phyloP scores from a whole-genome alignment of 1,284 basidiomycete genomes.

The Microbotryum intermedium region DNA sequence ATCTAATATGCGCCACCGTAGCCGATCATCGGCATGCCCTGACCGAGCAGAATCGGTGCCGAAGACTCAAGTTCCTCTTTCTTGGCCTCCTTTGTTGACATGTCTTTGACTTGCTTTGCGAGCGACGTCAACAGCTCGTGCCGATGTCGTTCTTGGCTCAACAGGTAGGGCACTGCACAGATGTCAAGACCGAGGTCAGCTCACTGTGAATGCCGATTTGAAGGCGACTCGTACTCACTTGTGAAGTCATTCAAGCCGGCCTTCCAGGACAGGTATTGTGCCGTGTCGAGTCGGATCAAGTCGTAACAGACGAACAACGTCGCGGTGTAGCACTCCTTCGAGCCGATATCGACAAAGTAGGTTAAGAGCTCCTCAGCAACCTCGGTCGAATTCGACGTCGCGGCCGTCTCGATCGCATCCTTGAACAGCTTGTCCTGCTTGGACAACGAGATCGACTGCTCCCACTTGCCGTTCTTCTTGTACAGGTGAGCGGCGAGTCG shows the following conservation, averaged over 20 bases:
- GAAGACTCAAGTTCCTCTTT: constrained; percentile 59
- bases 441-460: constrained; percentile 80
- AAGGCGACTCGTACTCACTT: constrained; percentile 47
- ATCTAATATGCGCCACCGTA: too few relatives aligned
- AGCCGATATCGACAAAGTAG: constrained; percentile 74
- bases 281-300: constrained; percentile 77
- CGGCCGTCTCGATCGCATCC: constrained; percentile 89
- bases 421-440: constrained; percentile 96
- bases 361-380: constrained; percentile 88
- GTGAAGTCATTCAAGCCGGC: constrained; percentile 91
- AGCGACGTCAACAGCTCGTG: constrained; percentile 53
- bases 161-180: constrained; percentile 33
- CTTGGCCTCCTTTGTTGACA: constrained; percentile 66
- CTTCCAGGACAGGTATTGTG: constrained; percentile 92
- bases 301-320: constrained; percentile 58
- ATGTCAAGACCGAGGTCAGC: not conserved
- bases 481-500: constrained; percentile 88
- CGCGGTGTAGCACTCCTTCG: constrained; percentile 94
- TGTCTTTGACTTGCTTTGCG: constrained; percentile 75
- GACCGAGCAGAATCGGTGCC: constrained; percentile 19
- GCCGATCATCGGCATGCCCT: not conserved
- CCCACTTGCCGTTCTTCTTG: constrained; percentile 94
- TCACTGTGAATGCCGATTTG: not conserved
- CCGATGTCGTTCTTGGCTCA: constrained; percentile 20
- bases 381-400: constrained; percentile 65